phyloP scores from a whole-genome alignment of 2,329 filamentous ascomycete species.

The Cadophora luteo-olivacea region DNA sequence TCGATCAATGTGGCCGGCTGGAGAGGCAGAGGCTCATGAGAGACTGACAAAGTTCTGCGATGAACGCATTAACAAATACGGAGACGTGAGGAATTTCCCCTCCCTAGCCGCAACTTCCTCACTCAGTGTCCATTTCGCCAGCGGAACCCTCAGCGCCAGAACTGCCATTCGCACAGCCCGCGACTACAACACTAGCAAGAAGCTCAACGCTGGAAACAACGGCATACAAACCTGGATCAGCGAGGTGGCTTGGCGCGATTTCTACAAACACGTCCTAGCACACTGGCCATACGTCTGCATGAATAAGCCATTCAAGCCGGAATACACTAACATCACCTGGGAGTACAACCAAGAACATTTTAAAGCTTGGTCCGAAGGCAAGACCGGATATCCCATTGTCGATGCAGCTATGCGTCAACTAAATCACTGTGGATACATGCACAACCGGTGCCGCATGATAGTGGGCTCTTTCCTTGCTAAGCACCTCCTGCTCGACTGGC shows the following conservation, averaged over 20 bases:
- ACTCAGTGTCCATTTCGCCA: conserved; percentile 75
- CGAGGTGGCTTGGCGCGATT: conserved; percentile 86
- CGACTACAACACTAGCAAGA: conserved; percentile 66
- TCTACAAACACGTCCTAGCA: conserved; percentile 85
- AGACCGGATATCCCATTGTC: conserved; percentile 82
- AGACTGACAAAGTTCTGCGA: conserved; percentile 72
- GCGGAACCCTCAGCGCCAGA: conserved; percentile 70
- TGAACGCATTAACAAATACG: conserved; percentile 67
- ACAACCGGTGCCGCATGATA: conserved; percentile 86
- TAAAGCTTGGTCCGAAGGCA: conserved; percentile 74
- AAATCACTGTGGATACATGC: conserved; percentile 74
- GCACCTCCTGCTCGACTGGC: conserved; percentile 83
- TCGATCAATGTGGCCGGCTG: conserved; percentile 71
- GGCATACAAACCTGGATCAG: conserved; percentile 79
- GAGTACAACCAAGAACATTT: conserved; percentile 76
- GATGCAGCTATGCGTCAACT: conserved; percentile 88
- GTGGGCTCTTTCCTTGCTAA: conserved; percentile 82
- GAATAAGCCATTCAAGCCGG: conserved; percentile 82
- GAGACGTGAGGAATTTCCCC: conserved; percentile 70
- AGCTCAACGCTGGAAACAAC: conserved; percentile 68
- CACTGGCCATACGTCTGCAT: conserved; percentile 87
- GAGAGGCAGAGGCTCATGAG: conserved; percentile 72
- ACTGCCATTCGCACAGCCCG: conserved; percentile 70
- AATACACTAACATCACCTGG: conserved; percentile 84
- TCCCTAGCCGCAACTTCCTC: conserved; percentile 67